Evolutionary conservation across 768 basidiomycete species (phyloP).

Genomic region (Neoboletus subvelutipes): DNA sequence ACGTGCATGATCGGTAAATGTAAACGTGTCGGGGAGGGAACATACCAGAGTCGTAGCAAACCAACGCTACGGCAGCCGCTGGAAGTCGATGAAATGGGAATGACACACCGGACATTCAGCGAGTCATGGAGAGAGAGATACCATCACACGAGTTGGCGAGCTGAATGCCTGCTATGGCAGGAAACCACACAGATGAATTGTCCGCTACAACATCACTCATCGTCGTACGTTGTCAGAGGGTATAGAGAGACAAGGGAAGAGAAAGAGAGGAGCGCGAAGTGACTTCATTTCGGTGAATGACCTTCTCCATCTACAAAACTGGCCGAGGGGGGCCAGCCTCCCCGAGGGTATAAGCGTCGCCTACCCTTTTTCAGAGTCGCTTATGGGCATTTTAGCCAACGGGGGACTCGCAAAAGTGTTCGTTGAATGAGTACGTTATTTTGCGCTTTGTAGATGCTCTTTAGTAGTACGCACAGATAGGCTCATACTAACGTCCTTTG

Average conservation of each 20-base stretch:
- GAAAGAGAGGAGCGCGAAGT: background rate
- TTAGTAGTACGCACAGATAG: background rate
- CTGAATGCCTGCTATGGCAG: slow-evolving; percentile 11
- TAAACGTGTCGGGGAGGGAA: background rate
- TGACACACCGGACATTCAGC: background rate
- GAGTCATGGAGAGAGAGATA: background rate
- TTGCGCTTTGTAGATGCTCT: too few species aligned
- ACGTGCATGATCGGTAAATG: background rate
- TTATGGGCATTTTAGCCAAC: too few species aligned
- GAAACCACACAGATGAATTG: slow-evolving; percentile 9
- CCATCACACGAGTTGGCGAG: slow-evolving; percentile 18
- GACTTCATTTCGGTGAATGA: background rate
- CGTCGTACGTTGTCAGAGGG: background rate
- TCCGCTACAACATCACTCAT: slow-evolving; percentile 15
- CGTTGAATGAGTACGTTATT: too few species aligned
- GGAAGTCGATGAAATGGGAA: background rate
- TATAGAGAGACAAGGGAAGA: background rate
- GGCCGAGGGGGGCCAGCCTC: too few species aligned
- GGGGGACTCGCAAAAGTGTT: too few species aligned
- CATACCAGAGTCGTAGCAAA: slow-evolving; percentile 18
- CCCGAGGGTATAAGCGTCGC: too few species aligned
- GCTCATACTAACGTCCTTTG: background rate
- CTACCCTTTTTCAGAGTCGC: too few species aligned
- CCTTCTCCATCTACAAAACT: too few species aligned
- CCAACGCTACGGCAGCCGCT: slow-evolving; percentile 17